These are phyloP conservation scores for Brassica hybrid DNA, from an alignment of 441 rosid genomes.

Conservation along the genomic window DNA sequence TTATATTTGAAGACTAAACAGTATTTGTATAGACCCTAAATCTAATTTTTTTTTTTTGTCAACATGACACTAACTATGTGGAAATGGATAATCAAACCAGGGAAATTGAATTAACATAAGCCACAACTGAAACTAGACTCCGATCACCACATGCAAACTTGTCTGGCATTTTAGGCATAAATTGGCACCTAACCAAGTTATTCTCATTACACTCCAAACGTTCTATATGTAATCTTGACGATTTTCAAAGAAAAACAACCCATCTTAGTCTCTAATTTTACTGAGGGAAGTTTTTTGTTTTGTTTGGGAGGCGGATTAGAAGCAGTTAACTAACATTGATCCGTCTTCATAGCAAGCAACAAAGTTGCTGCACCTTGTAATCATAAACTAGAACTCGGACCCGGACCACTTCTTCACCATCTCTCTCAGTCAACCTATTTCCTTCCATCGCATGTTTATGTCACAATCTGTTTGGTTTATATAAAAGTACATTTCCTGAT, in stretches of 20 bases:
- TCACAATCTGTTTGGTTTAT: background rate
- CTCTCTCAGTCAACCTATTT: background rate
- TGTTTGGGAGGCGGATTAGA: background rate
- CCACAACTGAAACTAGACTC: background rate
- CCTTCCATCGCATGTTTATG: background rate
- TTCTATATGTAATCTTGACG: background rate
- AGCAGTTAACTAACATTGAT: background rate
- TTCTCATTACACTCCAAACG: slow-evolving; percentile 67
- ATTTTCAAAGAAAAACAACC: no score
- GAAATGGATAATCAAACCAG: background rate
- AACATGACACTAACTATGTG: background rate
- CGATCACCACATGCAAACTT: background rate
- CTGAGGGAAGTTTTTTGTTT: no score
- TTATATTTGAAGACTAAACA: background rate
- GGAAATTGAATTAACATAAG: no score
- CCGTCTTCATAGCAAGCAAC: background rate
- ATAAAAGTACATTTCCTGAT: slow-evolving; percentile 8
- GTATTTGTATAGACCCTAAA: background rate
- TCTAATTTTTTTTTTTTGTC: no score
- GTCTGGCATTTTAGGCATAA: slow-evolving; percentile 43
- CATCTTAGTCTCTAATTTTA: no score
- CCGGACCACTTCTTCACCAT: slow-evolving; percentile 24
- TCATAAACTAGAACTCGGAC: slow-evolving; percentile 12
- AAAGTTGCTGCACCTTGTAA: background rate
- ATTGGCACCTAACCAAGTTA: slow-evolving; percentile 60